Percentiles rank a stretch among this genome's conserved stretches.
Evolutionary conservation across 345 rosid species (phyloP).

Genomic region (Sonneratia caseolaris): DNA sequence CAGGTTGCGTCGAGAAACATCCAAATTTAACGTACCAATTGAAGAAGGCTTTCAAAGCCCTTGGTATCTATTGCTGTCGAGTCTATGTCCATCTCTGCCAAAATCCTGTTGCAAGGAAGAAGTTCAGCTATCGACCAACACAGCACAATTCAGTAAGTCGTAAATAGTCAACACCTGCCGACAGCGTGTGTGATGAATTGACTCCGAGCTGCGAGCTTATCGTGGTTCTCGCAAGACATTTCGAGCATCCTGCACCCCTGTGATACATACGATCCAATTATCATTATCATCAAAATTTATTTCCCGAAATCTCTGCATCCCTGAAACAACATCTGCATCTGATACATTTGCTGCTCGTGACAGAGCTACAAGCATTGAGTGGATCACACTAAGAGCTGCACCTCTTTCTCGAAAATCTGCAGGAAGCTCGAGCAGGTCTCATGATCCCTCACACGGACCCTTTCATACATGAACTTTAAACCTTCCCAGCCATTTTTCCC

Average conservation of each 20-base stretch:
- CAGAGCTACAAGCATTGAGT: background rate
- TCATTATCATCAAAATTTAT: background rate
- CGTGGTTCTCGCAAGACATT: constrained; percentile 56
- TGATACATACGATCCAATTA: background rate
- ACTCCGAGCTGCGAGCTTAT: constrained; percentile 41
- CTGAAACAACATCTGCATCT: too few species aligned
- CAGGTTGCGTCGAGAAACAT: background rate
- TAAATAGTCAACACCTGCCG: constrained; percentile 28
- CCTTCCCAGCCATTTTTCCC: constrained; percentile 45
- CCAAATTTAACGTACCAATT: constrained; percentile 18
- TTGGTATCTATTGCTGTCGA: constrained; percentile 33
- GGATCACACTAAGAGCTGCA: background rate
- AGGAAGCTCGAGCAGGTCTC: constrained; percentile 32
- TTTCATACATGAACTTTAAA: constrained; percentile 40
- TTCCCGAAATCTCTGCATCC: background rate
- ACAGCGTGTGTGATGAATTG: constrained; percentile 47
- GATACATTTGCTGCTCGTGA: too few species aligned
- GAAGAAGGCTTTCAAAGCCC: constrained; percentile 29
- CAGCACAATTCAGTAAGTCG: background rate
- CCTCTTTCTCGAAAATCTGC: constrained; percentile 35
- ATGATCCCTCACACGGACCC: constrained; percentile 34
- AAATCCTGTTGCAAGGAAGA: constrained; percentile 12
- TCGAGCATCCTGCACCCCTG: constrained; percentile 65
- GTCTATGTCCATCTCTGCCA: constrained; percentile 35
- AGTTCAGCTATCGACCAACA: background rate